These are phyloP conservation scores for Nakaseomyces sp. DNA, from an alignment of 1,139 yeast species.

Conservation along the genomic window DNA sequence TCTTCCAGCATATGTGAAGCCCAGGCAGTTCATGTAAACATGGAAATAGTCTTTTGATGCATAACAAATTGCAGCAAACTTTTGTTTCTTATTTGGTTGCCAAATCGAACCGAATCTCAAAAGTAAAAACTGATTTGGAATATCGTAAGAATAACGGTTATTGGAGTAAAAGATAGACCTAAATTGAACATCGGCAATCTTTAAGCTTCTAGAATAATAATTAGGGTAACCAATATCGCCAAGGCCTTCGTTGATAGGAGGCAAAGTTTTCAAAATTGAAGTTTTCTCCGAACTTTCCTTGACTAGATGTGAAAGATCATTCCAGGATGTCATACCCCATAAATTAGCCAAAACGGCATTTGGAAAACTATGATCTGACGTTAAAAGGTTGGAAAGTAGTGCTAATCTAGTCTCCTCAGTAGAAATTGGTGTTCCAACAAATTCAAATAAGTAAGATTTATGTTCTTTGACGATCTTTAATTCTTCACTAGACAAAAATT, in stretches of 20 bases:
- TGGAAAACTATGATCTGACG: slow-evolving; percentile 53
- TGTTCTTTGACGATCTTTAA: slow-evolving; percentile 10
- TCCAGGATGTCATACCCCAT: slow-evolving; percentile 90
- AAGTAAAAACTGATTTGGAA: slow-evolving; percentile 53
- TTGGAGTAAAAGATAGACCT: slow-evolving; percentile 54
- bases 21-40: slow-evolving; percentile 63
- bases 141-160: slow-evolving; percentile 11
- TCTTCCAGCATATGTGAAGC: slow-evolving; percentile 60
- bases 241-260: slow-evolving; percentile 6
- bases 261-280: background rate
- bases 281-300: background rate
- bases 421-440: slow-evolving; percentile 53
- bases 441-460: slow-evolving; percentile 14
- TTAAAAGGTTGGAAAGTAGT: slow-evolving; percentile 53
- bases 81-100: slow-evolving; percentile 62
- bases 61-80: slow-evolving; percentile 60
- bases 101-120: slow-evolving; percentile 58
- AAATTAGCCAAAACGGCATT: slow-evolving; percentile 79
- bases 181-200: slow-evolving; percentile 66
- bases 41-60: slow-evolving; percentile 55
- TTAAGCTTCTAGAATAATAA: slow-evolving; percentile 52
- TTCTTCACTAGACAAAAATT: slow-evolving; percentile 7
- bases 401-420: slow-evolving; percentile 68
- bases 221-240: slow-evolving; percentile 40
- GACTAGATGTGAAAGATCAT: slow-evolving; percentile 43